These are phyloP conservation scores for Leishmania arabica DNA, from an alignment of 208 protist species.

Conservation along the genomic window DNA sequence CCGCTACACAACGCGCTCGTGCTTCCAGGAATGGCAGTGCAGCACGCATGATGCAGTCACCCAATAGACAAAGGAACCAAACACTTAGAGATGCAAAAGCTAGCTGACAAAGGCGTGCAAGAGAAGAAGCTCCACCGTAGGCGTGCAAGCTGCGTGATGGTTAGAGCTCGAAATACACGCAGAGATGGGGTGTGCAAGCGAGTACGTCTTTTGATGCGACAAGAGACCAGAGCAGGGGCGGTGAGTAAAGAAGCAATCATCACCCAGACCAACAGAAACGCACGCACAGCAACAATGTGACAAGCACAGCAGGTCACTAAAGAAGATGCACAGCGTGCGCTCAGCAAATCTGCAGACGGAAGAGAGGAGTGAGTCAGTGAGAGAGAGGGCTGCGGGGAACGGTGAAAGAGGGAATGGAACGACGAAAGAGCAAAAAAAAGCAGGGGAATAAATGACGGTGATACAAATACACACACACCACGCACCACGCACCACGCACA, in stretches of 20 bases:
- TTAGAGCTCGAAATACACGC: not conserved
- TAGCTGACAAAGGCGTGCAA: not conserved
- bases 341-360: not conserved
- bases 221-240: not conserved
- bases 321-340: not conserved
- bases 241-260: not conserved
- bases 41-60: not conserved
- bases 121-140: not conserved
- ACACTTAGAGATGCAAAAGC: not conserved
- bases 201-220: not conserved
- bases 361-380: not conserved
- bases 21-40: not conserved
- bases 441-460: constrained; percentile 3
- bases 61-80: not conserved
- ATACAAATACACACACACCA: not conserved
- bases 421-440: not conserved
- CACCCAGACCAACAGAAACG: not conserved
- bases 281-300: not conserved
- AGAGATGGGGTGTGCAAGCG: not conserved
- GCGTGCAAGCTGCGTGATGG: not conserved
- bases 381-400: not conserved
- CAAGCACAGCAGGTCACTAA: not conserved
- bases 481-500: not conserved
- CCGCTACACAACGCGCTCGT: not conserved
- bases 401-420: not conserved